Conservation (phyloP, 805 yeast genomes). For the Candida glaebosa region DNA sequence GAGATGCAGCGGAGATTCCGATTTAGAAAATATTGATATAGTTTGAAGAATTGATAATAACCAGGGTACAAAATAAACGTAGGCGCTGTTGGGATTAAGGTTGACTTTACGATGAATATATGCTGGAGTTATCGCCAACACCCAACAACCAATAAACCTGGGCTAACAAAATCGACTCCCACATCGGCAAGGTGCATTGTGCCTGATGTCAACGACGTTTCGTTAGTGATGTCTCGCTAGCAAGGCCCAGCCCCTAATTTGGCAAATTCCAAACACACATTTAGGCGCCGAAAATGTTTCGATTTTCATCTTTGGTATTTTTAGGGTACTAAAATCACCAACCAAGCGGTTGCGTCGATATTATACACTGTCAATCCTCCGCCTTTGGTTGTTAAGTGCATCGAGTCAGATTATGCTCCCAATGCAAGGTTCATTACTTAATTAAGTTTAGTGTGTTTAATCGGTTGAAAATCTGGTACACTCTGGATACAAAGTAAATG, state of each 20-base stretch:
- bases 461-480: not conserved
- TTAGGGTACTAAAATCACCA: not conserved
- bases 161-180: not conserved
- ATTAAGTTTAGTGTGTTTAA: not conserved
- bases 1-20: not conserved
- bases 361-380: not conserved
- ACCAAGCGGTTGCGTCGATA: not conserved
- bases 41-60: not conserved
- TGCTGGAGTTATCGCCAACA: not conserved
- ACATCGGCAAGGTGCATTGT: too few relatives aligned
- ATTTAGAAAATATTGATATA: not conserved
- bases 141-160: not conserved
- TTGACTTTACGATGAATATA: not conserved
- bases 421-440: not conserved
- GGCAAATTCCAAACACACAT: not conserved
- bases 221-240: too few relatives aligned
- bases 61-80: not conserved
- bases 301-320: not conserved
- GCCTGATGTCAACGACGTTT: too few relatives aligned
- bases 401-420: not conserved
- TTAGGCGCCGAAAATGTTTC: not conserved
- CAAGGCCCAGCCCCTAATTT: not conserved
- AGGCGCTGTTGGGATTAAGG: not conserved
- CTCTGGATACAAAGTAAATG: not conserved
- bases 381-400: not conserved